Percentiles rank a stretch among this genome's conserved stretches.
phyloP scores from a whole-genome alignment of 768 basidiomycete species.

The Boletus eberwhitei region DNA sequence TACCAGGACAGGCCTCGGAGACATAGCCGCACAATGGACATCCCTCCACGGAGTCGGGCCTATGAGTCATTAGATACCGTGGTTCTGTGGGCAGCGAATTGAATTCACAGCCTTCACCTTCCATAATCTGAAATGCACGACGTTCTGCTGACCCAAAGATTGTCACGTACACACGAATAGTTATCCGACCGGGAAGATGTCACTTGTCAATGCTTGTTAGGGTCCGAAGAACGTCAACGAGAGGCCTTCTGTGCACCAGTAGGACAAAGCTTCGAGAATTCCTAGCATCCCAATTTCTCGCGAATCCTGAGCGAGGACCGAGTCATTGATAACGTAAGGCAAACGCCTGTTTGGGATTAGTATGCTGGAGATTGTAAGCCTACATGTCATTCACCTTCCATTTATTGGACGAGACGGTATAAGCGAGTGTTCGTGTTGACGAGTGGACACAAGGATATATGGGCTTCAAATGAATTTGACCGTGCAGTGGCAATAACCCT shows the following conservation, averaged over 20 bases:
- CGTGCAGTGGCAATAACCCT: neutral
- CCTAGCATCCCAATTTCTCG: neutral
- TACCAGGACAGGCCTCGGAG: constrained; percentile 1
- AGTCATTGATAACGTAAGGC: constrained; percentile 17
- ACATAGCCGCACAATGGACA: neutral
- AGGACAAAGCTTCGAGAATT: neutral
- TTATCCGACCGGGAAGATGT: neutral
- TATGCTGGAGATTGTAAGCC: neutral
- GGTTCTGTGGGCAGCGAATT: neutral
- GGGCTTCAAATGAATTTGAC: constrained; percentile 2
- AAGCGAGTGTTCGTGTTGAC: no score
- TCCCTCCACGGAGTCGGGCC: neutral
- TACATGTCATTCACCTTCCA: neutral
- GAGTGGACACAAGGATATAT: neutral
- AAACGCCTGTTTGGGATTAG: neutral
- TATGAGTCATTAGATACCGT: neutral
- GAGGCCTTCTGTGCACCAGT: no score
- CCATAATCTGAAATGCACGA: neutral
- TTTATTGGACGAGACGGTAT: neutral
- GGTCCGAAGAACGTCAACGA: neutral
- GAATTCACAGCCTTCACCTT: neutral
- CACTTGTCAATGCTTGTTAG: neutral
- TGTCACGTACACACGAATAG: constrained; percentile 2
- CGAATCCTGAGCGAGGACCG: constrained; percentile 3
- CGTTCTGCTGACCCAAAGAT: neutral